Evolutionary conservation across 2,329 filamentous ascomycete species (phyloP), one percentile per base, ranked within the genome.

Genomic region (Botryosphaeria agaves): DNA sequence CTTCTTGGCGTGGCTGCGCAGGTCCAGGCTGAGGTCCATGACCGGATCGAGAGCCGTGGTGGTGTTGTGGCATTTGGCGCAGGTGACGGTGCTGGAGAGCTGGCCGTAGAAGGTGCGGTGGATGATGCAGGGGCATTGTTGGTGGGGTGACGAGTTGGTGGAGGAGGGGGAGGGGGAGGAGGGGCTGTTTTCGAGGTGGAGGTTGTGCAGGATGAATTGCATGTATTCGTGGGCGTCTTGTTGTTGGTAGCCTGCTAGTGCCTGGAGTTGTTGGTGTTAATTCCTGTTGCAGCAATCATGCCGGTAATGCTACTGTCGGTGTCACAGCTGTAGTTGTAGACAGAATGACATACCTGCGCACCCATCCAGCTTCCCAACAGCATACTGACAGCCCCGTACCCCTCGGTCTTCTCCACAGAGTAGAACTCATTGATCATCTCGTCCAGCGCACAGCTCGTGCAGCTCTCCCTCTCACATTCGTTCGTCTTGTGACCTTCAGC

Each of bases 171-270:
- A 45, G 28, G 46, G 44, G 19, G 49, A 76, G 23, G 69, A 67
- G 38, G 80, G 75, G 9, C 75, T 75, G 42, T 85, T 89, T 24
- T 83, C 62, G 7, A 59, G 72, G 48, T 94, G 87, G 11, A 98
- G 65, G 43, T 89, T 81, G 56, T 94, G 87, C 20, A 91, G 77
- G 19, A 95, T 69, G 47, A 92, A 94, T 49, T 93, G 84, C 52
- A 94, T 91, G 56, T 92, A 95, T 51, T 95, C 87, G 48, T 95
- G 87, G 1, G 87, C 87, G 48, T 95, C 87, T 57, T 95, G 87
- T 54, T 95, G 87, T 45, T 85, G 82, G 44, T 91, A 92, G 7
- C 85, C 89, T 2, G 87, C 82, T 14, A 64, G 46, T 12, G 54
- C 49, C 51, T 53, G 26, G 5, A 21, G 9, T 85, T 64, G 36